These are phyloP conservation scores for Tylopilus rubrobrunneus DNA, from an alignment of 768 basidiomycete genomes.

Conservation along the genomic window DNA sequence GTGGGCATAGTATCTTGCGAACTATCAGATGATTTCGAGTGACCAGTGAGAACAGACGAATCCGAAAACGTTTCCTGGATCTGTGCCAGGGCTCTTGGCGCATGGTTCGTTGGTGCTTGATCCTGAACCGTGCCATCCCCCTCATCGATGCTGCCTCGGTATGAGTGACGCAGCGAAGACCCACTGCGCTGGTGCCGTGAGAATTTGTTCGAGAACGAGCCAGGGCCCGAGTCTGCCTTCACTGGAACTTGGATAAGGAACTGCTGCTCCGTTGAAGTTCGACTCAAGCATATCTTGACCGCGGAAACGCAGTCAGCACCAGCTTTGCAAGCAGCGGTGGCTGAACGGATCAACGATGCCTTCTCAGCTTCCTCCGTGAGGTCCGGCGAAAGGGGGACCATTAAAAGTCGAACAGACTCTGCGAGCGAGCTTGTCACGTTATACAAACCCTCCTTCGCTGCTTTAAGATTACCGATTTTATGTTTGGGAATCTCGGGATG, in stretches of 20 bases:
- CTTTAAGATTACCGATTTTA: conserved; percentile 61
- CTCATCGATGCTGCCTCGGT: conserved; percentile 42
- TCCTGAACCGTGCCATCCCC: conserved; percentile 64
- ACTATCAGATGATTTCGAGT: conserved; percentile 41
- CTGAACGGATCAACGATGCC: conserved; percentile 70
- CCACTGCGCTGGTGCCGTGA: conserved; percentile 38
- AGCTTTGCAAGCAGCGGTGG: conserved; percentile 82
- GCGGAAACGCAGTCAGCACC: conserved; percentile 86
- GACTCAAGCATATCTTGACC: conserved; percentile 76
- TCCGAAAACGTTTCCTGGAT: conserved; percentile 48
- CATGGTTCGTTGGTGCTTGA: conserved; percentile 32
- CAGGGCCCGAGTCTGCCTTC: conserved; percentile 41
- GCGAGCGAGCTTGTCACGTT: conserved; percentile 82
- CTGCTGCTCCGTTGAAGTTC: conserved; percentile 55
- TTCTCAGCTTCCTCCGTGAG: conserved; percentile 83
- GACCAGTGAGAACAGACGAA: conserved; percentile 38
- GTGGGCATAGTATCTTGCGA: conserved; percentile 51
- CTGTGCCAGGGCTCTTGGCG: conserved; percentile 9
- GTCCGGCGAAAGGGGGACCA: conserved; percentile 41
- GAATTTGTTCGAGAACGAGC: conserved; percentile 46
- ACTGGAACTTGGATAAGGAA: conserved; percentile 64
- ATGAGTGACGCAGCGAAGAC: conserved; percentile 34
- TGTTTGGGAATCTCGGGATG: conserved; percentile 66
- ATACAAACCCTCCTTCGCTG: conserved; percentile 79
- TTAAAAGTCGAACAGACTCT: conserved; percentile 79